Evolutionary conservation across 140 eudicot genomes (phyloP).

Genomic region (Senecio squalidus): DNA sequence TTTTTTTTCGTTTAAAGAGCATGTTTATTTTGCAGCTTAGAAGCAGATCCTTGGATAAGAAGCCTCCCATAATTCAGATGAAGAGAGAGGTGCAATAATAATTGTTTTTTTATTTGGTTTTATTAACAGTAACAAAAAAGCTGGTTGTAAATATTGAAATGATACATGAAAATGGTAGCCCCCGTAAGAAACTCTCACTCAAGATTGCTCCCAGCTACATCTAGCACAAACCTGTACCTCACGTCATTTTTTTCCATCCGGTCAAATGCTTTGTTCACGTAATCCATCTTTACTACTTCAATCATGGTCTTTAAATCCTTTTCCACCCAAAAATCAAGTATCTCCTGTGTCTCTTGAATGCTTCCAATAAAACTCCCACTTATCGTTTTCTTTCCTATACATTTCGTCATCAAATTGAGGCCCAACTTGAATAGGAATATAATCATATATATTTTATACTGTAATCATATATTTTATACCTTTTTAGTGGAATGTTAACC

Average conservation of each 20-base stretch:
- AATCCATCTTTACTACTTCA: conserved; percentile 53
- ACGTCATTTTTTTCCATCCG: conserved; percentile 52
- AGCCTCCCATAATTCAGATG: not conserved
- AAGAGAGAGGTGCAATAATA: not conserved
- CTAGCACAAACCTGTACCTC: conserved; percentile 56
- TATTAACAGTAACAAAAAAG: not conserved
- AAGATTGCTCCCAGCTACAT: conserved; percentile 53
- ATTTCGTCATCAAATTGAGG: conserved; percentile 1
- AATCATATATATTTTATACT: not conserved
- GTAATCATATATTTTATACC: not conserved
- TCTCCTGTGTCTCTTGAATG: conserved; percentile 43
- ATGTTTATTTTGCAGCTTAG: not conserved
- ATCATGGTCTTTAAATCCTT: conserved; percentile 43
- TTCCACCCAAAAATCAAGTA: conserved; percentile 46
- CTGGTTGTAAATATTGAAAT: conserved; percentile 7
- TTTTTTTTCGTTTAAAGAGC: not conserved
- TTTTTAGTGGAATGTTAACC: not conserved
- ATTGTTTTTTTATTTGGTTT: not conserved
- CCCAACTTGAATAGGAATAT: not conserved
- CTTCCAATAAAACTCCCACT: conserved; percentile 58
- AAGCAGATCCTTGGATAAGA: not conserved
- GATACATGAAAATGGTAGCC: not conserved
- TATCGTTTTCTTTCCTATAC: conserved; percentile 33
- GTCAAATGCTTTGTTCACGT: conserved; percentile 56
- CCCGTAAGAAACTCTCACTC: conserved; percentile 19